phyloP scores from a whole-genome alignment of 495 filamentous ascomycete species.

The Podospora comata region DNA sequence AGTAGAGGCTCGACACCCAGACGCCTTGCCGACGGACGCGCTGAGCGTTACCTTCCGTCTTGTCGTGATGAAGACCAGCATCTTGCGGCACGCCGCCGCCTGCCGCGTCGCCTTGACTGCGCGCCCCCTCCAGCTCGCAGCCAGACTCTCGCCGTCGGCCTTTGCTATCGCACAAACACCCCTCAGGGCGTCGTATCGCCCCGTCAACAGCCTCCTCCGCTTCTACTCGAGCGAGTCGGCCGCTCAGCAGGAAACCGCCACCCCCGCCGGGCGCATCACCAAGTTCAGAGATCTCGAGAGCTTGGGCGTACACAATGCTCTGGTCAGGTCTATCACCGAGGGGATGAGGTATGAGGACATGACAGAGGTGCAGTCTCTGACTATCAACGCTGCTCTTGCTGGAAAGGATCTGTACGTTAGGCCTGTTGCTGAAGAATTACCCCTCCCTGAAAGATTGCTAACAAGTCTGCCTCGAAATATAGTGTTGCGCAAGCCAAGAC shows the following conservation, averaged over 20 bases:
- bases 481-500: slow-evolving; percentile 88
- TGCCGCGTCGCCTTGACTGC: slow-evolving; percentile 27
- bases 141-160: slow-evolving; percentile 23
- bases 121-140: slow-evolving; percentile 28
- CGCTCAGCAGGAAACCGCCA: slow-evolving; percentile 18
- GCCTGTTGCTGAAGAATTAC: not conserved
- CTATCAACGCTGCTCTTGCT: slow-evolving; percentile 71
- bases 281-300: slow-evolving; percentile 66
- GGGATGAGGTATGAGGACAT: slow-evolving; percentile 77
- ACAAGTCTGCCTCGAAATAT: slow-evolving; percentile 20
- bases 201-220: slow-evolving; percentile 28
- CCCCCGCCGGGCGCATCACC: slow-evolving; percentile 44
- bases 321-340: slow-evolving; percentile 67
- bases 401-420: slow-evolving; percentile 76
- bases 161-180: slow-evolving; percentile 20
- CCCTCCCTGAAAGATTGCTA: not conserved
- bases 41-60: slow-evolving; percentile 10
- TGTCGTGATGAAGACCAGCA: slow-evolving; percentile 32
- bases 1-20: not conserved
- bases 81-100: slow-evolving; percentile 31
- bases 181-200: slow-evolving; percentile 19
- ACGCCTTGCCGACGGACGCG: not conserved
- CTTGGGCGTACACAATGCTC: slow-evolving; percentile 56
- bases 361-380: slow-evolving; percentile 88
- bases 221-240: slow-evolving; percentile 41